Evolutionary conservation across 2,329 filamentous ascomycete genomes (phyloP), one percentile per base, ranked within the genome.

Genomic region (Pseudogymnoascus sp.): DNA sequence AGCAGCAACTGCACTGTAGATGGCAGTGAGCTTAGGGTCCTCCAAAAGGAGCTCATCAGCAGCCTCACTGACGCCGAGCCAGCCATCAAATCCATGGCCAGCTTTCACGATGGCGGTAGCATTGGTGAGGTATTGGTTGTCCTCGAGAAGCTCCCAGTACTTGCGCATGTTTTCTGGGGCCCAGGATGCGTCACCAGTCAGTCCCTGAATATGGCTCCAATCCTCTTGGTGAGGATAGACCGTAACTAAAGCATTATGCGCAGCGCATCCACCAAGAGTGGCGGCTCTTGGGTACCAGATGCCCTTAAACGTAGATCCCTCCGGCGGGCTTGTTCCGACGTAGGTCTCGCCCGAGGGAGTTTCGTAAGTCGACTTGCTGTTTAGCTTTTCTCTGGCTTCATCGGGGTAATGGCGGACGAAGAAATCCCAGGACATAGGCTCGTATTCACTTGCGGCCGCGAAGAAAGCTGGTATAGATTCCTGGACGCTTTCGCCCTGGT

Each of bases 331-430:
- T 8, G 70, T 66, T 6, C 67, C 68, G 15, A 66, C 63, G 30
- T 67, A 68, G 0, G 58, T 59, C 22, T 57, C 35, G 8, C 68
- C 68, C 28, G 62, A 58, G 2, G 63, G 59, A 7, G 61, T 50
- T 36, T 58, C 25, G 22, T 61, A 68, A 8, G 64, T 65, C 61
- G 77, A 77, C 69, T 82, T 81, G 59, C 72, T 75, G 66, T 82
- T 77, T 39, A 71, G 68, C 60, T 75, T 71, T 62, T 78, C 75
- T 18, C 76, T 73, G 6, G 69, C 67, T 60, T 77, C 68, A 62
- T 81, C 74, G 4, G 73, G 69, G 66, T 80, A 82, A 68, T 82
- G 80, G 58, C 76, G 75, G 60, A 82, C 78, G 64, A 76, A 83
- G 70, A 78, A 82, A 70, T 82, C 78, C 80, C 80, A 82, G 62